Base-by-base conservation (phyloP, 1,139 yeast species). In the Yamadazyma aaseri region DNA sequence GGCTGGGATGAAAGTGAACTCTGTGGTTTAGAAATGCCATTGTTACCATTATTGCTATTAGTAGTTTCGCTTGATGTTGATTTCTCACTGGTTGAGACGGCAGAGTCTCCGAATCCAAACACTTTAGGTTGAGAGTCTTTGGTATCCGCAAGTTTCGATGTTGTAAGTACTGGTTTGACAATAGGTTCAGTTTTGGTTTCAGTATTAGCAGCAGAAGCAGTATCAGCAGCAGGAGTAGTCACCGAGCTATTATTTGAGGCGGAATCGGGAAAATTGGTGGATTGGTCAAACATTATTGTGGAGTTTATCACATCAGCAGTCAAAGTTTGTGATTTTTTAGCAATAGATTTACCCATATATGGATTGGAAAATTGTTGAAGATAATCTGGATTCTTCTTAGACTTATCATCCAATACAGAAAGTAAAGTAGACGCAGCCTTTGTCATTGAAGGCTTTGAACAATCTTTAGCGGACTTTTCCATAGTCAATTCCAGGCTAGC, bases 391-490 rank as follows among this genome's bases (percentile, higher is more conserved):
- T 45, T 49, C 13, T 51, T 48, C 15, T 34, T 38, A 11, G 17
- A 25, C 13, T 35, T 24, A 9, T 66, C 71, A 42, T 81, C 86
- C 32, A 85, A 60, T 29, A 84, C 70, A 4, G 84, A 75, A 34
- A 84, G 63, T 30, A 85, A 62, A 1, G 85, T 74, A 30, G 76
- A 68, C 0, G 94, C 95, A 1, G 92, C 75, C 34, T 70, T 71
- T 50, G 89, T 83, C 42, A 79, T 51, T n/a, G n/a, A n/a, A 2
- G 68, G 65, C 39, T 48, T 52, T 14, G 38, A 20, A 6, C 42
- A 33, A 25, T 35, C 24, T 23, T 11, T 27, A 13, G 28, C 4
- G 9, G 31, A 24, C n/a, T n/a, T 25, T 5, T 12, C 17, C 9
- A 22, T 22, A 6, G 25, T 7, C n/a, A 9, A 9, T 7, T 22